These are phyloP conservation scores for Aspergillus floridensis DNA, from an alignment of 2,329 filamentous ascomycete genomes.

Conservation along the genomic window DNA sequence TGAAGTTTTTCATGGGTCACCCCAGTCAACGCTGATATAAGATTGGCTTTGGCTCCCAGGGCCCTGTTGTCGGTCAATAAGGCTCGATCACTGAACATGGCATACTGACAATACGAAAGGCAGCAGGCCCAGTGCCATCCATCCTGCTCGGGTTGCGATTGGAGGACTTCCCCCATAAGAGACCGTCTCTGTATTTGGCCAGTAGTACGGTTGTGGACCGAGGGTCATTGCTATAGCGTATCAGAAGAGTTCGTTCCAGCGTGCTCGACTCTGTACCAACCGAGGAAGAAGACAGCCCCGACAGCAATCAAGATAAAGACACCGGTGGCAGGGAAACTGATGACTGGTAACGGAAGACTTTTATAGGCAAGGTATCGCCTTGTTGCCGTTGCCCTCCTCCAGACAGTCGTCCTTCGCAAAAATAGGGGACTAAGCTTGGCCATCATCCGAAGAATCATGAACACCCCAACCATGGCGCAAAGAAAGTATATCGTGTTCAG, in stretches of 20 bases:
- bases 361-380: constrained; percentile 45
- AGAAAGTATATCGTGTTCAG: constrained; percentile 55
- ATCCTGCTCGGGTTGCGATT: constrained; percentile 53
- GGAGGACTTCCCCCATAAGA: constrained; percentile 53
- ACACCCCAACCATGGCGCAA: constrained; percentile 49
- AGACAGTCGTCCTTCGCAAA: constrained; percentile 25
- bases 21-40: constrained; percentile 54
- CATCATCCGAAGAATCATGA: constrained; percentile 43
- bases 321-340: constrained; percentile 49
- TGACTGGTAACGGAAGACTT: constrained; percentile 31
- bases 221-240: constrained; percentile 44
- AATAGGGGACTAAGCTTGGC: constrained; percentile 29
- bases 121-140: constrained; percentile 52
- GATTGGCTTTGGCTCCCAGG: constrained; percentile 55
- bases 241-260: not conserved
- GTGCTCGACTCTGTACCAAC: constrained; percentile 20
- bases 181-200: constrained; percentile 45
- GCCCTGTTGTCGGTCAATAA: constrained; percentile 28
- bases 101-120: constrained; percentile 49
- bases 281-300: constrained; percentile 50
- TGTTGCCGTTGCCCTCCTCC: constrained; percentile 36
- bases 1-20: constrained; percentile 58
- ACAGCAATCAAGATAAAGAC: constrained; percentile 40
- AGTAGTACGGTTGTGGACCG: constrained; percentile 56
- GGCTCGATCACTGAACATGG: no score